Base-by-base conservation (phyloP, 441 rosid species). In the Syzygium malaccense region DNA sequence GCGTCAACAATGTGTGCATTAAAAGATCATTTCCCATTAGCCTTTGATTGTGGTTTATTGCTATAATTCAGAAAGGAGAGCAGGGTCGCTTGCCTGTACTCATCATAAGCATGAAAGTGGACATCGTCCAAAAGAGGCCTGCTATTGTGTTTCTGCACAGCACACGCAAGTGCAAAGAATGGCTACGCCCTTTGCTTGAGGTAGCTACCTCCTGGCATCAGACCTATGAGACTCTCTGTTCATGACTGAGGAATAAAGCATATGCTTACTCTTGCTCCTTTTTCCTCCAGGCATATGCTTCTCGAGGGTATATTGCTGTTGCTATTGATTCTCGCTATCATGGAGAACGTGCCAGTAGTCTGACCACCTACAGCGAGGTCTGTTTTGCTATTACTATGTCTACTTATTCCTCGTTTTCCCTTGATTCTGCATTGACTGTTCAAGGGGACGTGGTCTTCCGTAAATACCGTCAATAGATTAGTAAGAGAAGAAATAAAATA, bases 161-260 rank as follows among this genome's bases (percentile, higher is more conserved):
- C 91, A 93, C 99, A 33, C 90, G 90, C 87, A 93, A 94, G 92
- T 92, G 94, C 95, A 97, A 98, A 92, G 99, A 97, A 89, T 97
- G 98, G 99, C 58, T 97, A 86, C 93, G 96, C 84, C 99, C 99
- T 12, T 92, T 96, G 98, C 98, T 98, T 89, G 97, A 96, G 95
- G 99, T 97, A 66, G 71, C 75, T 85, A 49, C 23, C 15, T 56
- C 6, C 62, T 45, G 88, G 86, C 64, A n/a, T 87, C 55, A 49
- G 54, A 57, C 51, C 15, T 55, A 12, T 53, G 28, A 33, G 48
- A 71, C 5, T n/a, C 87, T 45, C 85, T 54, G 20, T 25, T 55
- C 88, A 85, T 23, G 64, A 54, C 85, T 86, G 57, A 41, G 55
- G 30, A 85, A 71, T 10, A 48, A 62, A 33, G 14, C 19, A 23